Conservation (phyloP, 2,329 filamentous ascomycete species). For the Phyllosticta paracitricarpa region DNA sequence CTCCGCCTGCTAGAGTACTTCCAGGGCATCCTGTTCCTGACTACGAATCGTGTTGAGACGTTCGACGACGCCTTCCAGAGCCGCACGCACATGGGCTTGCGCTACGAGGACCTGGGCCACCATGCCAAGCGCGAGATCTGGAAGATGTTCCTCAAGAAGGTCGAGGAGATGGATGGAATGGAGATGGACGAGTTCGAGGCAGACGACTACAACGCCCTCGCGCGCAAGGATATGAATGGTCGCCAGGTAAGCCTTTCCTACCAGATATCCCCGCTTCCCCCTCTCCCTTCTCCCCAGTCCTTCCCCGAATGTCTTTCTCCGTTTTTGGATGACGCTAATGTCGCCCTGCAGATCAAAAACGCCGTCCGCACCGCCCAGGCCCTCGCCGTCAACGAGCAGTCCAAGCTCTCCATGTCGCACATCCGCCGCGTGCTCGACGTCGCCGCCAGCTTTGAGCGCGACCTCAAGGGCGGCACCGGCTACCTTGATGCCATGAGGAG, state of each 20-base stretch:
- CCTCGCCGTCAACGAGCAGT: slow-evolving; percentile 65
- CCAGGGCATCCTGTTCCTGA: slow-evolving; percentile 81
- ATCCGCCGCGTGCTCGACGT: slow-evolving; percentile 77
- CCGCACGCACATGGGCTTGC: slow-evolving; percentile 74
- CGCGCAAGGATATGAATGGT: slow-evolving; percentile 59
- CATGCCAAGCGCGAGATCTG: slow-evolving; percentile 73
- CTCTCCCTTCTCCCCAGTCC: background rate
- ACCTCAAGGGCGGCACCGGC: slow-evolving; percentile 70
- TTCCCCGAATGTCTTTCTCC: background rate
- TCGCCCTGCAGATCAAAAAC: slow-evolving; percentile 69
- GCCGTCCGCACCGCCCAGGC: slow-evolving; percentile 74
- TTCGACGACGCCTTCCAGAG: slow-evolving; percentile 89
- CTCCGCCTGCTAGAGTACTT: slow-evolving; percentile 82
- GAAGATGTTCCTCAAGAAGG: slow-evolving; percentile 71
- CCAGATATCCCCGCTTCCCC: background rate
- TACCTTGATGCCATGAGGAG: slow-evolving; percentile 78
- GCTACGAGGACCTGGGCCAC: slow-evolving; percentile 63
- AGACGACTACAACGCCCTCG: slow-evolving; percentile 56
- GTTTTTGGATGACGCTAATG: slow-evolving; percentile 9
- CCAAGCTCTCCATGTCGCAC: slow-evolving; percentile 65
- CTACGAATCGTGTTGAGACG: slow-evolving; percentile 77
- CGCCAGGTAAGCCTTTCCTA: slow-evolving; percentile 42
- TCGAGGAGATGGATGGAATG: slow-evolving; percentile 51
- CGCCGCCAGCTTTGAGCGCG: slow-evolving; percentile 69
- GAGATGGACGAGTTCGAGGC: slow-evolving; percentile 48